A percentile compares a stretch with the other conserved stretches of the same genome.
Conservation (phyloP, 768 basidiomycete species). For the Boletus fagicola region DNA sequence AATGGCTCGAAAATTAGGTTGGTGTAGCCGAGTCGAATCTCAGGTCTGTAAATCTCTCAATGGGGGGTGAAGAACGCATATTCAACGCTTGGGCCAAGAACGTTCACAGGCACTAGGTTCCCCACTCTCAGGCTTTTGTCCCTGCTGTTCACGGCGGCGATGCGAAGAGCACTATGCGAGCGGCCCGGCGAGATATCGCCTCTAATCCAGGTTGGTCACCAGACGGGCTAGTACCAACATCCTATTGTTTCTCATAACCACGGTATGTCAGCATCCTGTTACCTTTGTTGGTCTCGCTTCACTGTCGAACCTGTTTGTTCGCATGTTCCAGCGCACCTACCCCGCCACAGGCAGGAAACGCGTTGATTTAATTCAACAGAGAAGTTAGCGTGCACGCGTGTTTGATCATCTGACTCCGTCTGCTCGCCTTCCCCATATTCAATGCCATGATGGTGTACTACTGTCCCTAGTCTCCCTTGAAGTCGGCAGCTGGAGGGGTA, state of each 20-base stretch:
- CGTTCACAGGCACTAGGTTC: not conserved
- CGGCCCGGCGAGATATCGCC: not conserved
- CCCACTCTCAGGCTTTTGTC: not conserved
- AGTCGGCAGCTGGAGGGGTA: too few relatives aligned
- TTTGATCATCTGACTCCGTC: not conserved
- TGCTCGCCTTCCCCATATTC: not conserved
- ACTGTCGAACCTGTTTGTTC: not conserved
- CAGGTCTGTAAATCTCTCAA: too few relatives aligned
- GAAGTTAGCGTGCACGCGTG: not conserved
- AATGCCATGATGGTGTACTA: not conserved
- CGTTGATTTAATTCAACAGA: too few relatives aligned
- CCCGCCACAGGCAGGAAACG: not conserved
- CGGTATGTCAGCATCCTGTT: not conserved
- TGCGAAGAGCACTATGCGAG: not conserved
- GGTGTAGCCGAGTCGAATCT: too few relatives aligned
- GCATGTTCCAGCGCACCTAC: not conserved
- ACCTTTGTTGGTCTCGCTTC: not conserved
- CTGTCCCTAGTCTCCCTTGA: not conserved
- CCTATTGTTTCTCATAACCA: not conserved
- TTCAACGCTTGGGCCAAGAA: too few relatives aligned
- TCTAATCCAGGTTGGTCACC: not conserved
- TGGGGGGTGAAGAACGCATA: too few relatives aligned
- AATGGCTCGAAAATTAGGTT: too few relatives aligned
- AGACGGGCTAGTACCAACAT: not conserved
- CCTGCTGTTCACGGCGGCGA: not conserved